These are phyloP conservation scores for Actinidia polygama DNA, from an alignment of 179 eudicot genomes.

Conservation along the genomic window DNA sequence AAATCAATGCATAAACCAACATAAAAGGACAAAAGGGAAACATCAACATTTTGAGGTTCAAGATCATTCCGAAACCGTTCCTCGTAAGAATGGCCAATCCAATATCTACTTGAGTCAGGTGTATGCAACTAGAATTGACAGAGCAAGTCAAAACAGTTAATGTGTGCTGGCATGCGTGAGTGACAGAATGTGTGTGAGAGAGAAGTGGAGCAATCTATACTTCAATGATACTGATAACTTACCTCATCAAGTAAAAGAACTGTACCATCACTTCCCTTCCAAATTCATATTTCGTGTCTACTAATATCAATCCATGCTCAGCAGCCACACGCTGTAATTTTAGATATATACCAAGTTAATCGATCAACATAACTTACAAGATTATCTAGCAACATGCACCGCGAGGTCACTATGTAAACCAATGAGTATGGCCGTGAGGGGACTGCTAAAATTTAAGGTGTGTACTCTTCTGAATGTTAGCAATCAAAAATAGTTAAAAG, in stretches of 20 bases:
- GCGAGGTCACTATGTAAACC: background rate
- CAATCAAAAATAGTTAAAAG: background rate
- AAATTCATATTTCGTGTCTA: constrained; percentile 96
- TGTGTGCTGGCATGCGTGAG: background rate
- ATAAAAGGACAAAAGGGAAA: constrained; percentile 2
- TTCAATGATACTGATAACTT: constrained; percentile 1
- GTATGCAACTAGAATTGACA: constrained; percentile 73
- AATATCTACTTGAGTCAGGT: constrained; percentile 98
- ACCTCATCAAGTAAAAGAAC: constrained; percentile 90
- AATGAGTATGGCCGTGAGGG: background rate
- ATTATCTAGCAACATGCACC: background rate
- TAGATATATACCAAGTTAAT: background rate
- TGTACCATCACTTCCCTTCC: constrained; percentile 85
- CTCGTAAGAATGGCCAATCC: constrained; percentile 79
- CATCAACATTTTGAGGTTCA: constrained; percentile 93
- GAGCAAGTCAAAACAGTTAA: constrained; percentile 9
- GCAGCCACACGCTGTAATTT: constrained; percentile 67
- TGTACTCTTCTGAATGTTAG: background rate
- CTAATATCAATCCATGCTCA: constrained; percentile 87
- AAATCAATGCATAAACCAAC: background rate
- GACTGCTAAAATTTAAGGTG: background rate
- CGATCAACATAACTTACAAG: background rate
- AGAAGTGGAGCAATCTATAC: constrained; percentile 14
- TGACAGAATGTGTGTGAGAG: background rate
- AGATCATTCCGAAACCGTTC: constrained; percentile 67